phyloP scores from a whole-genome alignment of 176 grass and related monocot genomes.

The Microstegium vimineum region DNA sequence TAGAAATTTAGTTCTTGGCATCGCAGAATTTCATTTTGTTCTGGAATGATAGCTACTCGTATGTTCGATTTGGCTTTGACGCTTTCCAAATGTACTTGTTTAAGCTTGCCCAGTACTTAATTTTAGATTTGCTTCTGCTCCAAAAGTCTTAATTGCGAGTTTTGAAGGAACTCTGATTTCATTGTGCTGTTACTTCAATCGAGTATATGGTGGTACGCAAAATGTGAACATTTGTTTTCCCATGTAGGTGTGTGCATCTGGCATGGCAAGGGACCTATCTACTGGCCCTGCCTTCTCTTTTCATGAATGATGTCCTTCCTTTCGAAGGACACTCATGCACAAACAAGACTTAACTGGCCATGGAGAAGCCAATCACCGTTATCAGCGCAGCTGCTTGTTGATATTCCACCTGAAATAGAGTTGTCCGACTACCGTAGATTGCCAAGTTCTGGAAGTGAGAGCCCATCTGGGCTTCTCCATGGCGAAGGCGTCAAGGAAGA shows the following conservation, averaged over 20 bases:
- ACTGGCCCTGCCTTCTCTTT: slow-evolving; percentile 9
- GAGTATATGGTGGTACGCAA: not conserved
- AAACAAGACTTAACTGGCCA: slow-evolving; percentile 54
- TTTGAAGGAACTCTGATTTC: not conserved
- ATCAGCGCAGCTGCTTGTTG: slow-evolving; percentile 49
- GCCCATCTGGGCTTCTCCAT: slow-evolving; percentile 76
- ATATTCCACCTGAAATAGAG: slow-evolving; percentile 75
- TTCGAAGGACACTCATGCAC: slow-evolving; percentile 35
- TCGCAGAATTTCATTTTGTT: not conserved
- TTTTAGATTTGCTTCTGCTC: not conserved
- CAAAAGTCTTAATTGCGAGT: not conserved
- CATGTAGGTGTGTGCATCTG: slow-evolving; percentile 24
- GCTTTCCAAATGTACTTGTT: not conserved
- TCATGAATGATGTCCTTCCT: slow-evolving; percentile 61
- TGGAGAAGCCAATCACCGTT: slow-evolving; percentile 60
- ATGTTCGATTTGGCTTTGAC: not conserved
- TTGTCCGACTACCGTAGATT: slow-evolving; percentile 69
- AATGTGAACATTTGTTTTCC: slow-evolving; percentile 3
- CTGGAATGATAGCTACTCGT: not conserved
- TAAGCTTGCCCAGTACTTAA: not conserved
- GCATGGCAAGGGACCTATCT: slow-evolving; percentile 46
- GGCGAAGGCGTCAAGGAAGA: slow-evolving; percentile 56
- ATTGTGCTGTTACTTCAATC: not conserved
- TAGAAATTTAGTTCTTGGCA: not conserved
- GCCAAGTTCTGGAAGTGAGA: slow-evolving; percentile 58